Evolutionary conservation across 148 eudicot species (phyloP), one percentile per base, ranked within the genome.

Genomic region (Rheum nobile): DNA sequence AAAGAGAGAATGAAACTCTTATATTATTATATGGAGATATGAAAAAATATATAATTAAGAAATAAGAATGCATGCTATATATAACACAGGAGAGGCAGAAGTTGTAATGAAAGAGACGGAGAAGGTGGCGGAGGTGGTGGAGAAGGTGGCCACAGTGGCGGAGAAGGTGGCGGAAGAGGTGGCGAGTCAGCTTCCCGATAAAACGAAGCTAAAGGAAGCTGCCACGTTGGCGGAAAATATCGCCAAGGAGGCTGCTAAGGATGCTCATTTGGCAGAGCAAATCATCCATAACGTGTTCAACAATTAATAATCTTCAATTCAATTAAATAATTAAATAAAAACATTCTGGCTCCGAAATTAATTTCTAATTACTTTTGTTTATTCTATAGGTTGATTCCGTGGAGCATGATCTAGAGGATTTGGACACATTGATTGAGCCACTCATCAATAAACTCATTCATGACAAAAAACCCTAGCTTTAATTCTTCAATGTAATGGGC

Each of bases 81-180:
- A 22, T 6, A 22, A 16, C 14, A 7, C 73, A 90, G 98, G 84
- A 0, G 81, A 89, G 80, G 90, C 86, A 31, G 92, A 85, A 72
- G 68, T 72, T 72, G 85, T 82, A 11, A 78, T 87, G 35, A 79
- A 85, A 72, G 98, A 87, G 71, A 90, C 75, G 2, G 96, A 91
- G 72, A 79, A 78, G 43, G 91, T 35, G 75, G 94, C 88, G 9
- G 92, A 89, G 78, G 83, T 82, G 77, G 89, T 93, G 69, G 96
- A 89, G 24, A 89, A 86, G 76, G 91, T 88, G 71, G 94, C 96
- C 0, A 78, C 75, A 6, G 81, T 79, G 74, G 75, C 87, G 28
- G 98, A 93, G 77, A 84, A 83, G 74, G 77, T 85, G 32, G 78
- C 90, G 14, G 86, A 80, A 19, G 86, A 81, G 21, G 83, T 87